Percentiles rank a stretch among this genome's conserved stretches.
Evolutionary conservation across 345 rosid species (phyloP).

Genomic region (Bruguiera gymnorhiza): DNA sequence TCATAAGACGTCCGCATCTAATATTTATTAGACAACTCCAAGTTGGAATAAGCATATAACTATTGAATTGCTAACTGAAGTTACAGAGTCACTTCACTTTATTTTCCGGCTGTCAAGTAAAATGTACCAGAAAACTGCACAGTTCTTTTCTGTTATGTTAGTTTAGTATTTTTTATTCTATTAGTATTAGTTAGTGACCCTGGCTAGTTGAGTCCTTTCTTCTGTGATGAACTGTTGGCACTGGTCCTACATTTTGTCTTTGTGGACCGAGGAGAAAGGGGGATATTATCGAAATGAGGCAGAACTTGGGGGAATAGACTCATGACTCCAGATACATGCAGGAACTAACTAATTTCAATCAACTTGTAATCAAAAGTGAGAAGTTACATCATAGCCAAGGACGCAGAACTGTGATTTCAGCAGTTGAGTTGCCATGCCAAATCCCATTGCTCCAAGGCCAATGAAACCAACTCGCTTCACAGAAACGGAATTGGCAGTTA

Average conservation of each 20-base stretch:
- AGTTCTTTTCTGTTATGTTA: too few species aligned
- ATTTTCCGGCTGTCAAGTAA: neutral
- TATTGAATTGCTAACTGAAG: neutral
- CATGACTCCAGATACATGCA: conserved; percentile 3
- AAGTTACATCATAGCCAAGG: conserved; percentile 80
- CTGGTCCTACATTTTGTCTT: conserved; percentile 1
- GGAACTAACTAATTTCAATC: conserved; percentile 1
- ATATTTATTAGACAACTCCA: neutral
- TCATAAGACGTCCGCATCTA: too few species aligned
- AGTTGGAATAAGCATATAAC: conserved; percentile 2
- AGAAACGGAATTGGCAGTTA: conserved; percentile 46
- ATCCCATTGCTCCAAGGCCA: conserved; percentile 99
- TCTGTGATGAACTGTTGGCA: conserved; percentile 2
- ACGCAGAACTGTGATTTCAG: conserved; percentile 63
- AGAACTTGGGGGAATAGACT: too few species aligned
- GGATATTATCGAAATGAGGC: neutral
- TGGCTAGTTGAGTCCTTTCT: neutral
- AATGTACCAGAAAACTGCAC: too few species aligned
- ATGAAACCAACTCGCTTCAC: conserved; percentile 75
- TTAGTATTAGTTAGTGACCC: neutral
- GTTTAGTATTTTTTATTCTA: neutral
- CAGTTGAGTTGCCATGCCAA: conserved; percentile 91
- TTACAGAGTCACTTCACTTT: neutral
- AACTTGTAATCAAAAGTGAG: conserved; percentile 9
- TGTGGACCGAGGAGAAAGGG: neutral